Base-by-base conservation (phyloP, 1,139 yeast species). In the Suhomyces maxii region DNA sequence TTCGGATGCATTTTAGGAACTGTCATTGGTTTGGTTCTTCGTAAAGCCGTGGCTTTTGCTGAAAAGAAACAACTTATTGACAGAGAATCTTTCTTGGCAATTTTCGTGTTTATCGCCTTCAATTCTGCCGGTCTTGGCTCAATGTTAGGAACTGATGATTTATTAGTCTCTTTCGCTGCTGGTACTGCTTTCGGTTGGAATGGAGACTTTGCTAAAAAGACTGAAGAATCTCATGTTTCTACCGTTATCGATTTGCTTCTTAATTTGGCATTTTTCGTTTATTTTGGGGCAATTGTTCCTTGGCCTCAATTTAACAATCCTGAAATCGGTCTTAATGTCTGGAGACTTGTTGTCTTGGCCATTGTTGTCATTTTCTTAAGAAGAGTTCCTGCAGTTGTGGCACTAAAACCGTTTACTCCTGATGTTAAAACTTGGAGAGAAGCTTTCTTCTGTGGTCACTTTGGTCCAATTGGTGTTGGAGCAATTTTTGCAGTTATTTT, bases 401-500 rank as follows among this genome's bases (percentile, higher is more conserved):
- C 82, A 1, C 70, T 89, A 46, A 89, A 89, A 60, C 89, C 91
- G 0, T 63, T 91, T 12, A 86, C 89, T n/a, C 97, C 98, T 0
- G 98, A 91, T 64, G 82, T 93, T 38, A 83, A 89, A 57, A 83
- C 93, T 33, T 91, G 98, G 97, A 81, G 96, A 66, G 98, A 93
- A 62, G 97, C 97, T 0, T 62, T 93, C 7, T 90, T 93, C 61
- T 91, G 96, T 65, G 98, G 98, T 23, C 98, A 93, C 69, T 93
- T 93, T 65, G 99, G 99, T 39, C 99, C 99, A 8, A 89, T 93
- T 62, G 99, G 99, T 46, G 99, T 93, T 9, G 98, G 98, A 53
- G 98, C 98, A 1, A 80, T 93, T 18, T 93, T 89, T 68, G 96
- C 96, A 18, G 84, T 91, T 11, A 86, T 93, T 49, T 71, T 91